Evolutionary conservation across 352 stramenopile species (phyloP).

Genomic region (Phytophthora macrochlamydospora): DNA sequence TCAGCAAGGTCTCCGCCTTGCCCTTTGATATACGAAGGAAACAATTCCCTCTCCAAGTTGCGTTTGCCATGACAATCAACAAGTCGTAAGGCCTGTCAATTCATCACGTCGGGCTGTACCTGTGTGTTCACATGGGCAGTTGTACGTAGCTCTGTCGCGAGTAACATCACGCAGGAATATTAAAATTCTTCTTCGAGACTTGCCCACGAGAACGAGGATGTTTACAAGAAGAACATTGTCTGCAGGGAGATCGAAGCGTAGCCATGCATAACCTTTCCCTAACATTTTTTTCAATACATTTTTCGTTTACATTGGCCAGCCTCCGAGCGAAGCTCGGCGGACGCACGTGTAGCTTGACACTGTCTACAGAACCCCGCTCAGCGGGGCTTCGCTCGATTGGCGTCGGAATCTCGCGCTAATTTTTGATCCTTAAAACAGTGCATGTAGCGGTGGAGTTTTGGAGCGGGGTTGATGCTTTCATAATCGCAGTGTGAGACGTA

Average conservation of each 20-base stretch:
- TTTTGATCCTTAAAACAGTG: background rate
- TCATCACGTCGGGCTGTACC: constrained; percentile 25
- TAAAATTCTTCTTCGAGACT: constrained; percentile 8
- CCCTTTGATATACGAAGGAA: constrained; percentile 22
- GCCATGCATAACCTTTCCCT: background rate
- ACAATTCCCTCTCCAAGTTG: constrained; percentile 26
- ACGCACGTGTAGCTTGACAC: background rate
- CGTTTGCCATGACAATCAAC: constrained; percentile 40
- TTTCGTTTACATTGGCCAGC: background rate
- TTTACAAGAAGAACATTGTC: constrained; percentile 13
- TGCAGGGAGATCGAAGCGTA: constrained; percentile 3
- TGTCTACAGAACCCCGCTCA: background rate
- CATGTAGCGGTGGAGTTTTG: too few species aligned
- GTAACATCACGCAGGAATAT: constrained; percentile 13
- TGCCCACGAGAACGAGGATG: background rate
- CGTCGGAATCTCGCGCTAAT: background rate
- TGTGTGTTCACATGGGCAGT: constrained; percentile 28
- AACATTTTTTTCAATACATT: background rate
- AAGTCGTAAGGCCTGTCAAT: constrained; percentile 37
- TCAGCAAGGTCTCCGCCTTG: constrained; percentile 15
- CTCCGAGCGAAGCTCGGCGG: background rate
- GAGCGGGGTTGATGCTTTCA: too few species aligned
- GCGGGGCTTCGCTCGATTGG: background rate
- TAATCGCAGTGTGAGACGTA: too few species aligned
- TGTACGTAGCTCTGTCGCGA: constrained; percentile 35